Conservation (phyloP, 2,329 filamentous ascomycete genomes). For the Trichoderma breve region DNA sequence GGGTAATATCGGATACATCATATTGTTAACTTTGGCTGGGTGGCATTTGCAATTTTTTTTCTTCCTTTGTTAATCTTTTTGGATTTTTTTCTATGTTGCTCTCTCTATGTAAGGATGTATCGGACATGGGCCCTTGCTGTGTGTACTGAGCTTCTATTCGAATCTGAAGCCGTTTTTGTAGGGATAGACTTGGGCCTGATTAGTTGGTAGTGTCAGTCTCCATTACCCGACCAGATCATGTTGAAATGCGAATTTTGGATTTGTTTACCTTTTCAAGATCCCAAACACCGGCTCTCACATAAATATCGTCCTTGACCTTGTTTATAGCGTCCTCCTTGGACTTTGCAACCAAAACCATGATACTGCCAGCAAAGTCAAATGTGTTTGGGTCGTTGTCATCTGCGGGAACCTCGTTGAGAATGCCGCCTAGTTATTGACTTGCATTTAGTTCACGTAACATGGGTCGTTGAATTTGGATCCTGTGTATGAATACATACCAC, state of each 20-base stretch:
- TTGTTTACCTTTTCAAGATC: slow-evolving; percentile 64
- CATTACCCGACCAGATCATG: not conserved
- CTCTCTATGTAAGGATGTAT: not conserved
- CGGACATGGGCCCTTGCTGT: not conserved
- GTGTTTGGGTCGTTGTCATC: slow-evolving; percentile 53
- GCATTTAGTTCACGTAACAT: not conserved
- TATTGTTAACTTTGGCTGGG: not conserved
- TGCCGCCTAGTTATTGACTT: slow-evolving; percentile 54
- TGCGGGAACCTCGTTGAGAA: slow-evolving; percentile 63
- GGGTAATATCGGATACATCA: slow-evolving; percentile 4
- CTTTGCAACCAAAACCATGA: slow-evolving; percentile 64
- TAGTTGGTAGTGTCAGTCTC: not conserved
- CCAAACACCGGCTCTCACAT: slow-evolving; percentile 72
- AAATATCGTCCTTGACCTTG: slow-evolving; percentile 68
- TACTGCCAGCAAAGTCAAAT: slow-evolving; percentile 71
- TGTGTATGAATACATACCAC: slow-evolving; percentile 50
- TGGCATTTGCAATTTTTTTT: not conserved
- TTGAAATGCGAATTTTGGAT: slow-evolving; percentile 20
- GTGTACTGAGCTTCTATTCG: not conserved
- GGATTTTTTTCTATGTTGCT: not conserved
- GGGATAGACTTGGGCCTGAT: slow-evolving; percentile 51
- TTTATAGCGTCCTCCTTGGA: slow-evolving; percentile 68
- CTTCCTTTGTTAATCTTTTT: not conserved
- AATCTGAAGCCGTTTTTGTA: slow-evolving; percentile 44
- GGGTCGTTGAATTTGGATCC: not conserved